Evolutionary conservation across 164 flowering plant species (phyloP).

Genomic region (Stephania yunnanensis): DNA sequence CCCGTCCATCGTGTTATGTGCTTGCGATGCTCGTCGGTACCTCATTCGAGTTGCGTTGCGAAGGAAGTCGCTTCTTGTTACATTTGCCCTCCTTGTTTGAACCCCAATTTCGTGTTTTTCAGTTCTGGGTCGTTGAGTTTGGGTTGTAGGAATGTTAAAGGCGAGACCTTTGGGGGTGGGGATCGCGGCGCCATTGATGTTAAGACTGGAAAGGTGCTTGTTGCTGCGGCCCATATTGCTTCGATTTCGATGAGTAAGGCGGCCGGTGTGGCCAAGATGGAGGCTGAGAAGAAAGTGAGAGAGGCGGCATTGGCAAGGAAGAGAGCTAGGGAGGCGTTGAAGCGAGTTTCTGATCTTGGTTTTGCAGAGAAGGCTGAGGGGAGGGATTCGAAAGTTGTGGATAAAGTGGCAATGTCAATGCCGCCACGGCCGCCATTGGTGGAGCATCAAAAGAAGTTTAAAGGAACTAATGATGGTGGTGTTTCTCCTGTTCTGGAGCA

Average conservation of each 20-base stretch:
- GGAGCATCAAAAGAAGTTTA: constrained; percentile 16
- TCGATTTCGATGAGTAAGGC: not conserved
- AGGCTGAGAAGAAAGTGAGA: not conserved
- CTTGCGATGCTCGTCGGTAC: not conserved
- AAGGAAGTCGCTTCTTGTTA: not conserved
- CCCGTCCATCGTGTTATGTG: not conserved
- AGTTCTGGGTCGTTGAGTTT: not conserved
- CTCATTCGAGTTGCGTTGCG: not conserved
- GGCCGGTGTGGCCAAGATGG: not conserved
- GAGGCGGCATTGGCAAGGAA: constrained; percentile 2
- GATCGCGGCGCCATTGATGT: not conserved
- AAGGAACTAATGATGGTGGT: constrained; percentile 11
- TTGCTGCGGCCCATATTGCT: not conserved
- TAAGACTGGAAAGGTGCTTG: not conserved
- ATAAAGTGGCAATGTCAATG: constrained; percentile 11
- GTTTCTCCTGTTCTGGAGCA: constrained; percentile 17
- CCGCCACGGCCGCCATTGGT: not conserved
- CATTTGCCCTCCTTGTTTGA: not conserved
- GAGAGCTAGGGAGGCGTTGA: not conserved
- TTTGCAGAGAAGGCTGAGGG: not conserved
- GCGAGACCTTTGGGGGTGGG: not conserved
- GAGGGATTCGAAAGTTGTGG: constrained; percentile 4
- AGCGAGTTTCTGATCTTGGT: not conserved
- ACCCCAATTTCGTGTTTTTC: constrained; percentile 27
- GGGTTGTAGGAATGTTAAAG: constrained; percentile 22